A percentile compares a stretch with the other conserved stretches of the same genome.
Conservation (phyloP, 441 rosid species). For the Melastoma candidum region DNA sequence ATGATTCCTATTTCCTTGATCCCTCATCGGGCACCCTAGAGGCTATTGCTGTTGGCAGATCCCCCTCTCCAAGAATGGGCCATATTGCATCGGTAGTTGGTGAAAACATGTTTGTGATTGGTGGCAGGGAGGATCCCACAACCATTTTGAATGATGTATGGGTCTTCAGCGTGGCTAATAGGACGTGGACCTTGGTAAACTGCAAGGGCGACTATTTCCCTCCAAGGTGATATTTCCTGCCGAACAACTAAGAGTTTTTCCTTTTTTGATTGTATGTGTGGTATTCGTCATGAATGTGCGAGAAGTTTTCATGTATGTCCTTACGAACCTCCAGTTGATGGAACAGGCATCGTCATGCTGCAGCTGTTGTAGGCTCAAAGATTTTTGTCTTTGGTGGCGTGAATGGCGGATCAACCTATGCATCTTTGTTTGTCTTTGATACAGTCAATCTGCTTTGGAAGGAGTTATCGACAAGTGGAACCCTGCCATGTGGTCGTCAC, state of each 20-base stretch:
- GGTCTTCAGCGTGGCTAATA: slow-evolving; percentile 38
- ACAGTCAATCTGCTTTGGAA: slow-evolving; percentile 52
- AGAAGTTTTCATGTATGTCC: not conserved
- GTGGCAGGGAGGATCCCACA: slow-evolving; percentile 82
- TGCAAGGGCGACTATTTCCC: slow-evolving; percentile 51
- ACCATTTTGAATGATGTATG: slow-evolving; percentile 70
- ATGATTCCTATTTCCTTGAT: slow-evolving; percentile 55
- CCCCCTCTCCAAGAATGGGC: slow-evolving; percentile 75
- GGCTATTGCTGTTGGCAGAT: slow-evolving; percentile 27
- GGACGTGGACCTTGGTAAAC: slow-evolving; percentile 47
- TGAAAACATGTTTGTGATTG: slow-evolving; percentile 54
- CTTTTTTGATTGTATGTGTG: not conserved
- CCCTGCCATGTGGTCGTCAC: slow-evolving; percentile 75
- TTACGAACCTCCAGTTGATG: slow-evolving; percentile 10
- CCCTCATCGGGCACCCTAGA: slow-evolving; percentile 39
- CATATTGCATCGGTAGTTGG: slow-evolving; percentile 75
- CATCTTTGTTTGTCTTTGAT: slow-evolving; percentile 52
- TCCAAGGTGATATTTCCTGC: slow-evolving; percentile 43
- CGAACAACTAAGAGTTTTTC: not conserved
- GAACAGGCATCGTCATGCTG: slow-evolving; percentile 85
- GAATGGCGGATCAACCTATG: slow-evolving; percentile 39
- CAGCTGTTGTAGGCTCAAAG: slow-evolving; percentile 58
- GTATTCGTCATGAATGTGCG: not conserved
- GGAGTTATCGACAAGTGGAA: slow-evolving; percentile 43
- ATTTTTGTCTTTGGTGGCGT: slow-evolving; percentile 83